phyloP scores from a whole-genome alignment of 352 stramenopile species.

The Phytophthora capsici region DNA sequence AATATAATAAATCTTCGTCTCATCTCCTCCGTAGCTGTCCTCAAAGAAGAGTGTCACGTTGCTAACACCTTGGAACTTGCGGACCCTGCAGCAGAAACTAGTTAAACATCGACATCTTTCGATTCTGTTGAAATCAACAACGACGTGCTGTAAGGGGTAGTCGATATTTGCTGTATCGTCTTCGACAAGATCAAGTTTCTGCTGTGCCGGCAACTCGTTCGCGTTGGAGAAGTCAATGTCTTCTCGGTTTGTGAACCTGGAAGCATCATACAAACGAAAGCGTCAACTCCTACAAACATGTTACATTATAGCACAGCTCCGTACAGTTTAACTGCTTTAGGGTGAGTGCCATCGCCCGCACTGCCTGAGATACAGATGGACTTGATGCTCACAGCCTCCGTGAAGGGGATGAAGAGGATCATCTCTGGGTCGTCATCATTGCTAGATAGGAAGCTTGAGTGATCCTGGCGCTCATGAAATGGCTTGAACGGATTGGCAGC shows the following conservation, averaged over 20 bases:
- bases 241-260: slow-evolving; percentile 79
- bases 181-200: slow-evolving; percentile 81
- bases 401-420: slow-evolving; percentile 88
- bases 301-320: background rate
- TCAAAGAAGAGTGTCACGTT: slow-evolving; percentile 84
- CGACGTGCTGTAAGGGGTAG: slow-evolving; percentile 77
- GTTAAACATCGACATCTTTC: background rate
- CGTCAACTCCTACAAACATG: background rate
- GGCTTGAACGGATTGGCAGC: slow-evolving; percentile 84
- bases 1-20: slow-evolving; percentile 88
- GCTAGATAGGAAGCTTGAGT: slow-evolving; percentile 67
- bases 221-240: slow-evolving; percentile 90
- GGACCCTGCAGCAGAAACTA: slow-evolving; percentile 53
- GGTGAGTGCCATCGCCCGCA: slow-evolving; percentile 71
- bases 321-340: slow-evolving; percentile 87
- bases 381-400: slow-evolving; percentile 88
- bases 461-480: slow-evolving; percentile 75
- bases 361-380: slow-evolving; percentile 88
- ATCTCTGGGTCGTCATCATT: slow-evolving; percentile 88
- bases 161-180: slow-evolving; percentile 68
- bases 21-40: slow-evolving; percentile 72
- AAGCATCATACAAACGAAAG: slow-evolving; percentile 7
- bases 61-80: slow-evolving; percentile 88
- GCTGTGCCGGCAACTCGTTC: slow-evolving; percentile 72
- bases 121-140: background rate